Conservation (phyloP, 768 basidiomycete genomes). For the Boletus barrowsii region DNA sequence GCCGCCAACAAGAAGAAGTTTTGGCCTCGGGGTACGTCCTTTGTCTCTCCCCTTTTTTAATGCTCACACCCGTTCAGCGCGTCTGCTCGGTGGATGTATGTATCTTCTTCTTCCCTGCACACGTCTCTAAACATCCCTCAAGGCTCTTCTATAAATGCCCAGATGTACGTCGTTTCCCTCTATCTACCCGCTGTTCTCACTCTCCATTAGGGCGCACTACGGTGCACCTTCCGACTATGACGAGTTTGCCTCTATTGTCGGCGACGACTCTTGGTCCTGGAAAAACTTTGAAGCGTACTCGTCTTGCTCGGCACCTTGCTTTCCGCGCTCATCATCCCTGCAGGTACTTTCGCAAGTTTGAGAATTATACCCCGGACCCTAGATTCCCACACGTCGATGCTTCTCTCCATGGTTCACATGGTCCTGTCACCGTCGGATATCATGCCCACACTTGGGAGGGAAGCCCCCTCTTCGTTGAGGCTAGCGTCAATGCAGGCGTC, state of each 20-base stretch:
- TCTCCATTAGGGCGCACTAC: conserved; percentile 43
- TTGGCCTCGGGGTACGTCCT: conserved; percentile 61
- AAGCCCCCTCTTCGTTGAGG: conserved; percentile 51
- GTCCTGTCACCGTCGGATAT: conserved; percentile 62
- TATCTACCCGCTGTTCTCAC: conserved; percentile 6
- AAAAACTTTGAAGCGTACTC: conserved; percentile 48
- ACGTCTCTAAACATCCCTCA: not conserved
- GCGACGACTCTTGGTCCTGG: conserved; percentile 56
- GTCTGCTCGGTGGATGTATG: conserved; percentile 73
- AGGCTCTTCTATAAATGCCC: conserved; percentile 67
- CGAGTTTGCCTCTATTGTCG: conserved; percentile 55
- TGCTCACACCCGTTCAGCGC: conserved; percentile 40
- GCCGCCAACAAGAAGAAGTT: conserved; percentile 46
- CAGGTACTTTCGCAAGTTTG: conserved; percentile 73
- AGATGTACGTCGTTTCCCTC: conserved; percentile 32
- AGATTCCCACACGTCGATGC: conserved; percentile 49
- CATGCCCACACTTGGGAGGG: conserved; percentile 44
- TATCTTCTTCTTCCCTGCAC: conserved; percentile 3
- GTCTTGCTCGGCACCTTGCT: not conserved
- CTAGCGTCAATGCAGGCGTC: conserved; percentile 50
- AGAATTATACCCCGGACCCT: conserved; percentile 51
- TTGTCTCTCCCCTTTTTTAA: not conserved
- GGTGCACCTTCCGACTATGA: conserved; percentile 69
- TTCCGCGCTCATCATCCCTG: not conserved
- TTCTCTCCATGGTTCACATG: conserved; percentile 44